A percentile compares a stretch with the other conserved stretches of the same genome.
Conservation (phyloP, 176 grass and related monocot species). For the Tillandsia fasciculata region DNA sequence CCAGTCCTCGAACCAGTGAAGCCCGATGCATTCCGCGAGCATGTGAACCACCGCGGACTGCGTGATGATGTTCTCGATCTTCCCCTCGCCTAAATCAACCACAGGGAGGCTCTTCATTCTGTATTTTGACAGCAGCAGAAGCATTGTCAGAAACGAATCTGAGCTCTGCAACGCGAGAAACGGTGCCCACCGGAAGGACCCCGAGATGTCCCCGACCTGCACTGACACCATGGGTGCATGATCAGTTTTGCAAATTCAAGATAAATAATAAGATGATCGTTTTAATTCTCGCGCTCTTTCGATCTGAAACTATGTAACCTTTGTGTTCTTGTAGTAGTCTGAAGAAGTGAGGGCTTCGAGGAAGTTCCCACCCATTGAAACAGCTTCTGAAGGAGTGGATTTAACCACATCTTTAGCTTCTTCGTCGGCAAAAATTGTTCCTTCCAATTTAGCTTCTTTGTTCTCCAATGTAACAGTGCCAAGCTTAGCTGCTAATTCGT, state of each 20-base stretch:
- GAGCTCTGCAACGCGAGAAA: constrained; percentile 92
- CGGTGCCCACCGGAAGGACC: constrained; percentile 88
- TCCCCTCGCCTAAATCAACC: constrained; percentile 63
- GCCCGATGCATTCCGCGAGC: constrained; percentile 92
- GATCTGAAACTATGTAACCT: constrained; percentile 27
- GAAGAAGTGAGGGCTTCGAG: constrained; percentile 85
- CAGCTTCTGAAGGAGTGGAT: constrained; percentile 7
- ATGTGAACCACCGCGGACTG: constrained; percentile 87
- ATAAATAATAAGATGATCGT: neutral
- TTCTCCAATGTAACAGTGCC: constrained; percentile 45
- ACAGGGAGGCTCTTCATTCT: constrained; percentile 96
- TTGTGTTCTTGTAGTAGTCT: constrained; percentile 96
- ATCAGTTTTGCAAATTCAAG: neutral
- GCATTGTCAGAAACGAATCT: constrained; percentile 92
- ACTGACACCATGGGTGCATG: neutral
- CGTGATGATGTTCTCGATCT: constrained; percentile 88
- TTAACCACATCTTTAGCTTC: constrained; percentile 1
- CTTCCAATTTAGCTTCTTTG: neutral
- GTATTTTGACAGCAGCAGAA: constrained; percentile 89
- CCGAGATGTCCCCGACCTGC: constrained; percentile 80
- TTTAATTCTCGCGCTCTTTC: neutral
- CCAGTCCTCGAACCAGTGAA: constrained; percentile 93
- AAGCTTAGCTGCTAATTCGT: constrained; percentile 53
- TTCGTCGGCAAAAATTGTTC: neutral
- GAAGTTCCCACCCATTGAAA: constrained; percentile 64